Evolutionary conservation across 164 flowering plant species (phyloP).

Genomic region (Chimonanthus praecox): DNA sequence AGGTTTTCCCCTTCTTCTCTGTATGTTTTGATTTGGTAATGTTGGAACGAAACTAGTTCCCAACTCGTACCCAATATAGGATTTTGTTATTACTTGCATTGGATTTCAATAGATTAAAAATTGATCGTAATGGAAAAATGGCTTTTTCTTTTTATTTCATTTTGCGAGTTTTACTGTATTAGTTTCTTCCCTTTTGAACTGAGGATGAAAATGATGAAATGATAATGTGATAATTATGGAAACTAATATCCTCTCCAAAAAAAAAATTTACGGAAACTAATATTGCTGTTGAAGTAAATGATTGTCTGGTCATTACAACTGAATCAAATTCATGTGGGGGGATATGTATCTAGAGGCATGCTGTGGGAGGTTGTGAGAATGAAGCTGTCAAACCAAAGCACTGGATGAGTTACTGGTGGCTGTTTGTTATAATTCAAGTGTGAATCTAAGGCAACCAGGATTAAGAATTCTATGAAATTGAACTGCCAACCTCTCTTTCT

Average conservation of each 20-base stretch:
- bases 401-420: neutral
- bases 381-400: neutral
- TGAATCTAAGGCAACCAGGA: too few relatives aligned
- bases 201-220: neutral
- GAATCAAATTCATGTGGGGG: too few relatives aligned
- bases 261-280: too few relatives aligned
- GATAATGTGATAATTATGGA: neutral
- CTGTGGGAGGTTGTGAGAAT: neutral
- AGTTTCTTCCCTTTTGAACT: neutral
- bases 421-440: too few relatives aligned
- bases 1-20: neutral
- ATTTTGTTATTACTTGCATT: neutral
- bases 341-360: neutral
- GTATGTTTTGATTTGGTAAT: conserved; percentile 1
- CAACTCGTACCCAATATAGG: neutral
- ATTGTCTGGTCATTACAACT: neutral
- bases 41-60: neutral
- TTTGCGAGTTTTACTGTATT: neutral
- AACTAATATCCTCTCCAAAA: too few relatives aligned
- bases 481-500: too few relatives aligned
- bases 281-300: neutral
- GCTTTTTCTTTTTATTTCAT: too few relatives aligned
- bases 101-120: neutral
- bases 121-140: neutral
- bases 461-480: too few relatives aligned